Evolutionary conservation across 805 yeast species (phyloP).

Genomic region (Candida multigemmis): DNA sequence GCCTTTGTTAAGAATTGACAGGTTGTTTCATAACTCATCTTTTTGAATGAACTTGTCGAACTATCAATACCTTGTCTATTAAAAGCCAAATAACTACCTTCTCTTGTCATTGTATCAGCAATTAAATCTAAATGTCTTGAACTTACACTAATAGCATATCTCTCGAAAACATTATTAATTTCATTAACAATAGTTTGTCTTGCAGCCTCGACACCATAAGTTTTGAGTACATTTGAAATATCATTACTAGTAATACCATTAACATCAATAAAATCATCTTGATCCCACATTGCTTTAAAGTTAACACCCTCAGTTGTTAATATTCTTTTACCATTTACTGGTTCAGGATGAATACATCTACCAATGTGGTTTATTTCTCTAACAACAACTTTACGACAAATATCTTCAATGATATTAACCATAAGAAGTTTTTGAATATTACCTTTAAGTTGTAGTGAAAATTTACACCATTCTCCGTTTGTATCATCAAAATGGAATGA

Average conservation of each 20-base stretch:
- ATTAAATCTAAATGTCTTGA: slow-evolving; percentile 91
- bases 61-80: slow-evolving; percentile 98
- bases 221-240: slow-evolving; percentile 77
- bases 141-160: slow-evolving; percentile 91
- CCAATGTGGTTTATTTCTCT: slow-evolving; percentile 89
- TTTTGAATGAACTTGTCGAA: slow-evolving; percentile 91
- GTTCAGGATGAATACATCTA: slow-evolving; percentile 78
- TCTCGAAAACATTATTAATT: slow-evolving; percentile 90
- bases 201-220: slow-evolving; percentile 99
- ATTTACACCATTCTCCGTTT: slow-evolving; percentile 87
- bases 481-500: slow-evolving; percentile 86
- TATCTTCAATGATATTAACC: slow-evolving; percentile 93
- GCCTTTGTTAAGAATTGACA: slow-evolving; percentile 96
- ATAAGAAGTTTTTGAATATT: slow-evolving; percentile 81
- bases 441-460: slow-evolving; percentile 73
- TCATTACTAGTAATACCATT: slow-evolving; percentile 89
- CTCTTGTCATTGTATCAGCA: slow-evolving; percentile 99
- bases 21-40: slow-evolving; percentile 98
- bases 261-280: slow-evolving; percentile 85
- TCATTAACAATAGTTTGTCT: slow-evolving; percentile 95
- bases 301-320: slow-evolving; percentile 97
- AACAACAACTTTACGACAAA: slow-evolving; percentile 84
- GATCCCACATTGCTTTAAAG: slow-evolving; percentile 97
- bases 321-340: slow-evolving; percentile 58
- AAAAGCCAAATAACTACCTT: slow-evolving; percentile 93